Evolutionary conservation across 2,329 filamentous ascomycete genomes (phyloP), one percentile per base, ranked within the genome.

Genomic region (Geosmithia flava): DNA sequence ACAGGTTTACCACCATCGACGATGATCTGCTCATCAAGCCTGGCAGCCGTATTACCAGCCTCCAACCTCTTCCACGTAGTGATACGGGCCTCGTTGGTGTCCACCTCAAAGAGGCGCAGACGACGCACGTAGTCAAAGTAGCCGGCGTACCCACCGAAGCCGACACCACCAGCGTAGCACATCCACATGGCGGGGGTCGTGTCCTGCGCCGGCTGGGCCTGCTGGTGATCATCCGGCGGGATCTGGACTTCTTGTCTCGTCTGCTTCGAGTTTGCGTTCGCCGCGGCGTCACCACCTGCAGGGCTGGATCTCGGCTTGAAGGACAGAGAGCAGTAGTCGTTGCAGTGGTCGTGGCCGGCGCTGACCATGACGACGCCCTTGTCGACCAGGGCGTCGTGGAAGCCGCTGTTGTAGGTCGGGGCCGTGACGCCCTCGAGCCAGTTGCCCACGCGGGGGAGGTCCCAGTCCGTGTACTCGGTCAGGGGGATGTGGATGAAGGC

Each of bases 401-500:
- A 97, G n/a, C 87, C 84, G 11, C 87, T 87, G 63, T 98, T 98
- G 64, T 85, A 95, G 1, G 72, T 73, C 0, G 93, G 93, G 0
- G 93, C 91, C 1, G 91, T 97, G 15, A 93, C 85, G 17, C 80
- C 74, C 62, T 98, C 93, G 48, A 77, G 80, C 80, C 83, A 93
- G 23, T 80, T 71, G 10, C 93, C 93, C 13, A 67, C 52, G 23
- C 63, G 63, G 17, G 84, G 76, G 33, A 84, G 77, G 2, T 76
- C 70, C 1, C 67, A 61, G 46, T 82, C 75, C 40, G 76, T 73
- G 59, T 96, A 96, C 63, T 98, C 93, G 0, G 93, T 90, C 3
- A 98, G 70, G 0, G 93, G 93, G 49, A 98, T 98, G 62, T 98
- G 93, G 53, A 98, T 94, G 61, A 98, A 98, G 0, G 93, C 88